Evolutionary conservation across 108 stramenopile species (phyloP).

Genomic region (Seminavis robusta): DNA sequence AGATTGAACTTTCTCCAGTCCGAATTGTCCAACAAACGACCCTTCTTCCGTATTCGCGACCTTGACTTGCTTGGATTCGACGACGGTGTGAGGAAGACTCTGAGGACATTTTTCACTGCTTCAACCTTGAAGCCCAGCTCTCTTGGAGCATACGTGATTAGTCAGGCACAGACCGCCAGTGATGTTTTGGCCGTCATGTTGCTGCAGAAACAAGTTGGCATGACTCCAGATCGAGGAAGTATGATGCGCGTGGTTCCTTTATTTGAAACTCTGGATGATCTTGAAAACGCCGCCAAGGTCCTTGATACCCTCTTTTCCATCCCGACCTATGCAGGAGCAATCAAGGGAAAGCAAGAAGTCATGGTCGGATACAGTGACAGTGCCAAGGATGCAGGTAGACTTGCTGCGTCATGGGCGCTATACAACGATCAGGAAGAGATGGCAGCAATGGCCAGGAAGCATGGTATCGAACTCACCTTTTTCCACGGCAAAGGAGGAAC

Average conservation of each 20-base stretch:
- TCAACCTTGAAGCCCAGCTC: conserved; percentile 73
- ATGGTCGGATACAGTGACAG: conserved; percentile 98
- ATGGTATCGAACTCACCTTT: conserved; percentile 90
- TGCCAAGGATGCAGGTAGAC: conserved; percentile 95
- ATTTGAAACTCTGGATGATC: conserved; percentile 95
- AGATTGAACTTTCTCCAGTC: conserved; percentile 78
- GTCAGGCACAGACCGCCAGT: conserved; percentile 86
- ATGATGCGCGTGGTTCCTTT: conserved; percentile 95
- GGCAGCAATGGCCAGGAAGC: conserved; percentile 69
- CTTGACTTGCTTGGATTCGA: conserved; percentile 59
- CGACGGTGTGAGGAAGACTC: conserved; percentile 59
- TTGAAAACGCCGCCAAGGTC: conserved; percentile 67
- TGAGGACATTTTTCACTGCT: conserved; percentile 68
- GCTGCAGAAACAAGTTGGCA: conserved; percentile 90
- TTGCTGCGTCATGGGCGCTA: conserved; percentile 95
- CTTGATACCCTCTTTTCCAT: conserved; percentile 73
- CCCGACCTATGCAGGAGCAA: conserved; percentile 74
- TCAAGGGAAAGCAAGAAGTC: conserved; percentile 91
- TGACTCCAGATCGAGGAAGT: conserved; percentile 67
- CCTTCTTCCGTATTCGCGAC: conserved; percentile 78
- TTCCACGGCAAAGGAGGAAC: conserved; percentile 99
- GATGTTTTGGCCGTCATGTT: conserved; percentile 98
- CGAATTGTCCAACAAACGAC: conserved; percentile 84
- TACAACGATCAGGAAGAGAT: conserved; percentile 92
- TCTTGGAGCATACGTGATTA: conserved; percentile 96